Evolutionary conservation across 768 basidiomycete species (phyloP).

Genomic region (Phylloporus sp.): DNA sequence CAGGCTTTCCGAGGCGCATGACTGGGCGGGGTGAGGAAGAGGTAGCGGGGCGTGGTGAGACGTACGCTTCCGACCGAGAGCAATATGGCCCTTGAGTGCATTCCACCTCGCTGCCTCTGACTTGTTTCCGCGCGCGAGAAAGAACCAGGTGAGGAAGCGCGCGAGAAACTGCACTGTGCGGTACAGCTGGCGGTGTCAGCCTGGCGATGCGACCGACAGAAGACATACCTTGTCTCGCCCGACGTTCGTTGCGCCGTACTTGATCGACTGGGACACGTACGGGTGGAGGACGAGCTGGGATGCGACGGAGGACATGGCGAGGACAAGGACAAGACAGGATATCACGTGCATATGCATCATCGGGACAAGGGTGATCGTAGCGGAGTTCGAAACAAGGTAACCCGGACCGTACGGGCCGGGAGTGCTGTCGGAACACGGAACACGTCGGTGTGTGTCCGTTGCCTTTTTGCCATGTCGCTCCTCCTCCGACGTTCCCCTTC

Average conservation of each 20-base stretch:
- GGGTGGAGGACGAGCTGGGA: conserved; percentile 87
- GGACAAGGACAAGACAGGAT: neutral
- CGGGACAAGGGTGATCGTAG: neutral
- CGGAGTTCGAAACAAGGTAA: neutral
- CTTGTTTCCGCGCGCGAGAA: conserved; percentile 65
- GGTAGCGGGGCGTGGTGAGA: neutral
- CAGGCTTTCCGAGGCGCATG: conserved; percentile 87
- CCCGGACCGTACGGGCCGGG: neutral
- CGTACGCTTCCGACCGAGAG: conserved; percentile 78
- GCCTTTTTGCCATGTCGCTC: conserved; percentile 9
- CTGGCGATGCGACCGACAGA: neutral
- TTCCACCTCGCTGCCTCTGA: conserved; percentile 72
- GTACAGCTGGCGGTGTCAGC: conserved; percentile 59
- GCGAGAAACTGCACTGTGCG: conserved; percentile 89
- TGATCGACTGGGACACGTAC: conserved; percentile 66
- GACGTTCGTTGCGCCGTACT: conserved; percentile 73
- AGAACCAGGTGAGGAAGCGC: conserved; percentile 83
- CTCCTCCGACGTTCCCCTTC: conserved; percentile 9
- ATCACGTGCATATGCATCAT: conserved; percentile 26
- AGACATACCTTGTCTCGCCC: conserved; percentile 83
- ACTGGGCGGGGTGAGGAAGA: conserved; percentile 44
- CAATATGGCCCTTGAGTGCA: conserved; percentile 83
- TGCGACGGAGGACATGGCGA: conserved; percentile 40
- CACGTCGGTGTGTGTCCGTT: neutral
- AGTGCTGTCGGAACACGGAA: conserved; percentile 16